Evolutionary conservation across 2,329 filamentous ascomycete species (phyloP).

Genomic region (Leptoxyphium fumago): DNA sequence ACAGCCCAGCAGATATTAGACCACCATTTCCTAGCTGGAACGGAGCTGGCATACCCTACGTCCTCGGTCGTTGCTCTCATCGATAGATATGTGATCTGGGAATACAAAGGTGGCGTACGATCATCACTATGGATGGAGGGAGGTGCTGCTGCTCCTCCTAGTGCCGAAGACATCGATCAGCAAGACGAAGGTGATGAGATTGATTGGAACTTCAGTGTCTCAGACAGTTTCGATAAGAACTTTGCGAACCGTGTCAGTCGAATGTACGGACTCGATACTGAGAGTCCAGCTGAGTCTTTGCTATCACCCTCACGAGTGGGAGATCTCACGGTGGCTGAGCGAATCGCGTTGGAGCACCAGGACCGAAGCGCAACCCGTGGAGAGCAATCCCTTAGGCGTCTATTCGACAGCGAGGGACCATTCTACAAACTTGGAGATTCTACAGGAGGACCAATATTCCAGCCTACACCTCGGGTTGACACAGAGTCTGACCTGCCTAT

Average conservation of each 20-base stretch:
- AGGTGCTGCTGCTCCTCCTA: slow-evolving; percentile 38
- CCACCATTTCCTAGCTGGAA: slow-evolving; percentile 54
- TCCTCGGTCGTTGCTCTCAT: slow-evolving; percentile 50
- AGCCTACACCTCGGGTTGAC: slow-evolving; percentile 10
- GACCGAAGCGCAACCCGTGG: slow-evolving; percentile 44
- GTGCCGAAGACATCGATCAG: slow-evolving; percentile 27
- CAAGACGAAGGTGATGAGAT: slow-evolving; percentile 30
- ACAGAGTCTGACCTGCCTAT: slow-evolving; percentile 43
- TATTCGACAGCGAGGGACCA: slow-evolving; percentile 41
- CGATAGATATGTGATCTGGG: slow-evolving; percentile 60
- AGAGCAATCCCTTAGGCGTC: slow-evolving; percentile 39
- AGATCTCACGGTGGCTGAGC: slow-evolving; percentile 12
- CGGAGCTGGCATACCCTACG: slow-evolving; percentile 47
- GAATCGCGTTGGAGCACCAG: slow-evolving; percentile 35
- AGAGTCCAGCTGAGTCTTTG: slow-evolving; percentile 7
- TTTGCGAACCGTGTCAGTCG: slow-evolving; percentile 20
- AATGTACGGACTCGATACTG: slow-evolving; percentile 11
- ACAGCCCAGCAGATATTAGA: slow-evolving; percentile 54
- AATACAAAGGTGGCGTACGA: slow-evolving; percentile 56
- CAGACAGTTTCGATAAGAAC: slow-evolving; percentile 41
- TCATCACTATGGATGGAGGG: slow-evolving; percentile 47
- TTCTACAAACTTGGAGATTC: slow-evolving; percentile 37
- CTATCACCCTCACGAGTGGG: slow-evolving; percentile 8
- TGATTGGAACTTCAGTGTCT: slow-evolving; percentile 53
- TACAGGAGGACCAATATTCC: neutral